Evolutionary conservation across 1,139 yeast species (phyloP), one percentile per base, ranked within the genome.

Genomic region (Debaryomyces nepalensis): DNA sequence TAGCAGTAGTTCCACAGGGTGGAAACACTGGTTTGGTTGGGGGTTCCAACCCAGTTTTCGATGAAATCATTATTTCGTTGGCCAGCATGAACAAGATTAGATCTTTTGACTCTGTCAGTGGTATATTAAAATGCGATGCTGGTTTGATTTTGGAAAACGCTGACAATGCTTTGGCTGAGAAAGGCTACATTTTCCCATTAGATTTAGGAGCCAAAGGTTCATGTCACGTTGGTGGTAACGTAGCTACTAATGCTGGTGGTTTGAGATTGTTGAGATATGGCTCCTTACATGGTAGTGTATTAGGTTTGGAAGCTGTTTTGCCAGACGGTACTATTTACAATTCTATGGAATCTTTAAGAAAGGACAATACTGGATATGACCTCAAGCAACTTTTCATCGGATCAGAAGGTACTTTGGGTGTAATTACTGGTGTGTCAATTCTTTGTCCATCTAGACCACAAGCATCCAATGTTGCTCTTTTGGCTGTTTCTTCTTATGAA

Each of bases 201-300:
- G 99, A 91, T 61, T 72, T 91, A 47, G 99, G 99, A 41, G 98
- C 99, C 36, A 91, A 91, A 68, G 99, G 99, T 12, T 89, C 97
- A 2, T 91, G 99, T 63, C 96, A 89, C 54, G 85, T 91, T 49
- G 98, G 98, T 51, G 99, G 98, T 47, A 88, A 84, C 45, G 95
- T 89, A 30, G 96, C 98, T 5, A 90, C 97, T 14, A 91, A 91
- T 61, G 98, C 99, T 4, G 98, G 99, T 57, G 99, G 99, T 0
- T 75, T 91, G 54, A 77, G 98, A 58, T 71, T 91, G 45, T 70
- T 91, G 52, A 78, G 96, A 54, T 91, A 90, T 59, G 98, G 98
- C 1, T 88, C 97, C 5, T 76, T 91, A 48, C 99, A 91, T 57
- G 99, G 99, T 8, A 72, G 88, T 22, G 96, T 91, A 0, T 73